phyloP scores from a whole-genome alignment of 2,329 filamentous ascomycete species.

The Domatiomyces catenatus region DNA sequence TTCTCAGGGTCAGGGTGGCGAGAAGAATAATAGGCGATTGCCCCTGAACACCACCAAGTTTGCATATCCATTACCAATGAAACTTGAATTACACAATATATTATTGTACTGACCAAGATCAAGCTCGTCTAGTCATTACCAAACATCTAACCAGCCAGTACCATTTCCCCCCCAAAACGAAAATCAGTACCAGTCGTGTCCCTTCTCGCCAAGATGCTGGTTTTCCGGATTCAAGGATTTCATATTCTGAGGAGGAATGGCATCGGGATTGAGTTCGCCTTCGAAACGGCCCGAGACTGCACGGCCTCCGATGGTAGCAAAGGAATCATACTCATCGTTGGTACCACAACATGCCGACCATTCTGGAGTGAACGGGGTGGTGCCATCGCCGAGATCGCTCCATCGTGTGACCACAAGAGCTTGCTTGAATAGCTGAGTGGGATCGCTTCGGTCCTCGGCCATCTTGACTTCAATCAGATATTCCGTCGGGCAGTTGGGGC shows the following conservation, averaged over 20 bases:
- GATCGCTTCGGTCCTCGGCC: constrained; percentile 37
- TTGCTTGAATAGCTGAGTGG: constrained; percentile 39
- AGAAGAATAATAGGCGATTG: no score
- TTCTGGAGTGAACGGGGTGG: constrained; percentile 34
- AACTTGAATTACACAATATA: no score
- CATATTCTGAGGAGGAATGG: constrained; percentile 42
- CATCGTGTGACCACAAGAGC: constrained; percentile 46
- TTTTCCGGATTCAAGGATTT: constrained; percentile 43
- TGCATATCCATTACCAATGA: no score
- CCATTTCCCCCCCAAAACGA: not conserved
- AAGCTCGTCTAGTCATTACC: no score
- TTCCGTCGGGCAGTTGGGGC: constrained; percentile 47
- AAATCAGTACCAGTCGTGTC: constrained; percentile 42
- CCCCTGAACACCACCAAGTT: no score
- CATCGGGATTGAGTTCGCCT: constrained; percentile 37
- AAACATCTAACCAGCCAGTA: no score
- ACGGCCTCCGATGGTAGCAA: constrained; percentile 36
- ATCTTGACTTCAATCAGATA: constrained; percentile 47
- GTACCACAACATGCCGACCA: constrained; percentile 42
- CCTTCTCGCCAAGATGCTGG: constrained; percentile 39
- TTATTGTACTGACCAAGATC: no score
- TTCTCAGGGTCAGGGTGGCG: no score
- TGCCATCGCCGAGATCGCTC: constrained; percentile 45
- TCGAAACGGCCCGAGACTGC: constrained; percentile 47
- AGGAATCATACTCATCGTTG: constrained; percentile 36